These are phyloP conservation scores for Penicillium malachiteum DNA, from an alignment of 495 filamentous ascomycete species.

Conservation along the genomic window DNA sequence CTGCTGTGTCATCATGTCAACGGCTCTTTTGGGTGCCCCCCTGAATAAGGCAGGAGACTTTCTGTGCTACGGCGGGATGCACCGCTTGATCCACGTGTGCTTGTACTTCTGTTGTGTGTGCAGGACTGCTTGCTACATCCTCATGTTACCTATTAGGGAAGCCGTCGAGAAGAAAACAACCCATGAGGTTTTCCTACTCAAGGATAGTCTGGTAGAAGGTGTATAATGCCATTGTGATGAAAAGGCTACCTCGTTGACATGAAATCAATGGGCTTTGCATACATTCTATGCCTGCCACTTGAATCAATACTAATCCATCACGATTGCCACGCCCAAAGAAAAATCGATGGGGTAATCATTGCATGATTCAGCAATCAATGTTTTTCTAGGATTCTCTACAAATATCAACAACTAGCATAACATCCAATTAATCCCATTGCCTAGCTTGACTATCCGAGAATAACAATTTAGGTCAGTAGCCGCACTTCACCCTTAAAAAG, in stretches of 20 bases:
- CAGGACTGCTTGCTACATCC: not conserved
- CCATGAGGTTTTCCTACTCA: too few species aligned
- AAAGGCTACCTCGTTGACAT: not conserved
- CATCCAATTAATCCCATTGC: too few species aligned
- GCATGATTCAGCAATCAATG: not conserved
- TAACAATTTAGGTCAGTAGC: conserved; percentile 6
- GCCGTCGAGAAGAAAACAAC: too few species aligned
- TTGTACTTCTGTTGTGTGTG: conserved; percentile 11
- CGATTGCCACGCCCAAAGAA: not conserved
- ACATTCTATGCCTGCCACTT: too few species aligned
- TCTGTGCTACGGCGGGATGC: conserved; percentile 10
- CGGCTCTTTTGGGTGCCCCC: not conserved
- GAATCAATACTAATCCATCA: not conserved
- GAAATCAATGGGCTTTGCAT: not conserved
- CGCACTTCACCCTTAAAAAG: not conserved
- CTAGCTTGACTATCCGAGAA: too few species aligned
- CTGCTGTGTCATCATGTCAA: conserved; percentile 17
- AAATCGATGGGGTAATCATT: not conserved
- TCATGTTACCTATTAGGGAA: not conserved
- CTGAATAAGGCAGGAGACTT: conserved; percentile 19
- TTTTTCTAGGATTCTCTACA: too few species aligned
- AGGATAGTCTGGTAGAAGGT: not conserved
- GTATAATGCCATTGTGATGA: not conserved
- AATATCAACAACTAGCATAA: too few species aligned
- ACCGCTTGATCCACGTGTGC: conserved; percentile 25